Evolutionary conservation across 2,329 filamentous ascomycete genomes (phyloP).

Genomic region (Diaporthe sp.): DNA sequence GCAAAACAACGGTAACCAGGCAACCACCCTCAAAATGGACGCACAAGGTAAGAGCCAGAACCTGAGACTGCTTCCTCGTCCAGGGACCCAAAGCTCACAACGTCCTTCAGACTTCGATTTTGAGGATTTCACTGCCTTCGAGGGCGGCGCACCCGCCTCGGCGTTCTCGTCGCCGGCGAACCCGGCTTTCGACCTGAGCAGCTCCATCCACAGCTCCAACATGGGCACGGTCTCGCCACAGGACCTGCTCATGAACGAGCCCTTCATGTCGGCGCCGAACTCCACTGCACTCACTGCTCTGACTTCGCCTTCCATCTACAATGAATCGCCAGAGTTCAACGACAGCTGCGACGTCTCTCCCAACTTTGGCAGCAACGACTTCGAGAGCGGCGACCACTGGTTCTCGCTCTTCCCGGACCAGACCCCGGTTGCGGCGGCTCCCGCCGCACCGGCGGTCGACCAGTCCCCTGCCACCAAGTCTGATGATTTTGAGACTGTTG

Average conservation of each 20-base stretch:
- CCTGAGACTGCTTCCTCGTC: constrained; percentile 26
- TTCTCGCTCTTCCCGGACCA: constrained; percentile 79
- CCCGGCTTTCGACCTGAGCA: constrained; percentile 65
- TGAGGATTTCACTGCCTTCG: constrained; percentile 71
- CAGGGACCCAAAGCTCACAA: constrained; percentile 52
- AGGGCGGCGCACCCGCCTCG: constrained; percentile 63
- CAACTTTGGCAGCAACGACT: constrained; percentile 75
- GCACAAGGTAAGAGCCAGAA: constrained; percentile 63
- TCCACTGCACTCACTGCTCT: constrained; percentile 86
- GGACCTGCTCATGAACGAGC: constrained; percentile 80
- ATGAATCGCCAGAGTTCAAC: constrained; percentile 80
- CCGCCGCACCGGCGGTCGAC: constrained; percentile 49
- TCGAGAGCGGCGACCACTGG: constrained; percentile 73
- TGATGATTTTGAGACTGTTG: constrained; percentile 64
- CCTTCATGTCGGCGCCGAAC: constrained; percentile 82
- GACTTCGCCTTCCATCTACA: constrained; percentile 85
- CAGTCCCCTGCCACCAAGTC: constrained; percentile 59
- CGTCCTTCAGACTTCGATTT: constrained; percentile 67
- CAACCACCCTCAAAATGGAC: constrained; percentile 65
- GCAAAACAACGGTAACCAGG: constrained; percentile 69
- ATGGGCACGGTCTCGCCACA: constrained; percentile 85
- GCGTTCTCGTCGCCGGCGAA: constrained; percentile 69
- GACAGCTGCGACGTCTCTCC: constrained; percentile 85
- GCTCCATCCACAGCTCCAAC: constrained; percentile 66
- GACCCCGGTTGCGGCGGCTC: constrained; percentile 43